phyloP scores from a whole-genome alignment of 2,329 filamentous ascomycete species.

The Aotearoamyces nothofagi region DNA sequence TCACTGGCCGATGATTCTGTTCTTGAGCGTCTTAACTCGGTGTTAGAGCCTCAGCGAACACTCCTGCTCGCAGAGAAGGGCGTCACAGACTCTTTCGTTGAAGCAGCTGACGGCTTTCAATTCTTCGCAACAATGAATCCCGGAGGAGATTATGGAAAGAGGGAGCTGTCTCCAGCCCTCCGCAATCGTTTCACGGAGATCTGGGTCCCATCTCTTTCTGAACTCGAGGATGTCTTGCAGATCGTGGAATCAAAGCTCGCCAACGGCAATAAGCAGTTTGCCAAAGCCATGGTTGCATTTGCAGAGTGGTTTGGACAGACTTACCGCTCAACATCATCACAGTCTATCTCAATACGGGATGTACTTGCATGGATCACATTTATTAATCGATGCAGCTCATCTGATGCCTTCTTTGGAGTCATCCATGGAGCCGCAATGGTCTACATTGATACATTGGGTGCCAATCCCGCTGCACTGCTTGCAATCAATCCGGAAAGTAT shows the following conservation, averaged over 20 bases:
- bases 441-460: constrained; percentile 88
- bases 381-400: constrained; percentile 46
- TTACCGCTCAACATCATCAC: constrained; percentile 61
- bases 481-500: constrained; percentile 57
- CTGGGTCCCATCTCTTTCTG: constrained; percentile 83
- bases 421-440: constrained; percentile 89
- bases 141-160: constrained; percentile 95
- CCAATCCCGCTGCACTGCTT: constrained; percentile 81
- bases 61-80: constrained; percentile 91
- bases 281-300: constrained; percentile 65
- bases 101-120: constrained; percentile 68
- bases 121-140: constrained; percentile 99
- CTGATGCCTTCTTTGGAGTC: constrained; percentile 29
- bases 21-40: constrained; percentile 87
- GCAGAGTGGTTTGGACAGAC: constrained; percentile 82
- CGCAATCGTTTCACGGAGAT: constrained; percentile 97
- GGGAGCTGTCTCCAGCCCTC: constrained; percentile 86
- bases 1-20: constrained; percentile 97
- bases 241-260: constrained; percentile 69
- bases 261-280: constrained; percentile 36
- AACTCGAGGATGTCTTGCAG: constrained; percentile 70
- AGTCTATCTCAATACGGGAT: constrained; percentile 80
- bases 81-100: constrained; percentile 64
- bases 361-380: constrained; percentile 90
- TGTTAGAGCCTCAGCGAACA: constrained; percentile 76